Conservation (phyloP, 78 protist genomes). For the Dictyostelium citrinum region DNA sequence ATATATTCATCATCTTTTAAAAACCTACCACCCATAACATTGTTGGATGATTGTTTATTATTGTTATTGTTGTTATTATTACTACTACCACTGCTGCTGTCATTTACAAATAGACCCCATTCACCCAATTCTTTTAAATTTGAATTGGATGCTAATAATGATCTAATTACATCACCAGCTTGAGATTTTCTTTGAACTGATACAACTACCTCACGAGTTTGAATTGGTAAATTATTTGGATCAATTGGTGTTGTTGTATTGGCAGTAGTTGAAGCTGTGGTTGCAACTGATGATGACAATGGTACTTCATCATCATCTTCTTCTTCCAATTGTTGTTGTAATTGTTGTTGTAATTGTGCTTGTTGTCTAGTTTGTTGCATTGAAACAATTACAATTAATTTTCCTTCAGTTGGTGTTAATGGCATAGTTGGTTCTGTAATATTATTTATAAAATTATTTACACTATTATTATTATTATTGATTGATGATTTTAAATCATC, state of each 20-base stretch:
- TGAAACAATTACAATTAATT: not conserved
- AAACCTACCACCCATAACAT: constrained; percentile 39
- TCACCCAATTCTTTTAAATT: constrained; percentile 59
- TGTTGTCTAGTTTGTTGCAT: not conserved
- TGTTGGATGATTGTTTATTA: not conserved
- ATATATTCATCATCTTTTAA: constrained; percentile 55
- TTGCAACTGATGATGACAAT: not conserved
- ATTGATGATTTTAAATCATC: not conserved
- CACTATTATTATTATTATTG: not conserved
- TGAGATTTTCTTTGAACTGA: constrained; percentile 58
- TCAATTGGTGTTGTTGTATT: not conserved
- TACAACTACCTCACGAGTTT: constrained; percentile 26
- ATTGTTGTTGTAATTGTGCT: not conserved
- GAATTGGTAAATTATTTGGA: not conserved
- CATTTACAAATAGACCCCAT: constrained; percentile 70
- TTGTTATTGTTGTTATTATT: not conserved
- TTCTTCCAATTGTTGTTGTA: constrained; percentile 4
- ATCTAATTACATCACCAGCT: constrained; percentile 59
- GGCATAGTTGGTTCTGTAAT: not conserved
- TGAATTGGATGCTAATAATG: constrained; percentile 30
- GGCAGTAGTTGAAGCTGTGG: not conserved
- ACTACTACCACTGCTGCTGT: not conserved
- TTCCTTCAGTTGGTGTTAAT: not conserved
- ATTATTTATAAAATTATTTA: not conserved
- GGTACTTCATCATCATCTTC: not conserved